phyloP scores from a whole-genome alignment of 768 basidiomycete genomes.

The Leccinum barrowsii region DNA sequence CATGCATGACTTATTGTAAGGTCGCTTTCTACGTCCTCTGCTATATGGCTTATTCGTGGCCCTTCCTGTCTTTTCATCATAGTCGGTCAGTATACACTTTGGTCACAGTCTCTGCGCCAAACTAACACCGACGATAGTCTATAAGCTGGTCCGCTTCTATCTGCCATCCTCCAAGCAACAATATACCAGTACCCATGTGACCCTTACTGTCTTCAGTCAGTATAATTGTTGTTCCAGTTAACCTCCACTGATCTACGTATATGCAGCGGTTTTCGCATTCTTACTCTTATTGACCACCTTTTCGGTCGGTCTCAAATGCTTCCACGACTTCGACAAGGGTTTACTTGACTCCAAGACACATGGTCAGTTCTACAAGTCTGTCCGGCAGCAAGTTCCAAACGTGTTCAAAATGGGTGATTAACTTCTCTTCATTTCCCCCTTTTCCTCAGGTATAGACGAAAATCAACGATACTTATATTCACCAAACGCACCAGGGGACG shows the following conservation, averaged over 20 bases:
- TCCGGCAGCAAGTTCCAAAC: conserved; percentile 24
- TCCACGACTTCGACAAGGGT: conserved; percentile 79
- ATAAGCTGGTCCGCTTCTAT: conserved; percentile 85
- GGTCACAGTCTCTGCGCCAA: neutral
- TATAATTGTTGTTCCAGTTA: conserved; percentile 3
- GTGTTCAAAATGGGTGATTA: conserved; percentile 37
- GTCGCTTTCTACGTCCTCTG: conserved; percentile 2
- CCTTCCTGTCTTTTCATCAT: neutral
- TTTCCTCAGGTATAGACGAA: conserved; percentile 43
- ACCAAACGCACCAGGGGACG: conserved; percentile 40
- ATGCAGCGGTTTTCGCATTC: conserved; percentile 72
- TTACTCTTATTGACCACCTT: conserved; percentile 70
- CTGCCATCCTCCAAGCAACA: conserved; percentile 48
- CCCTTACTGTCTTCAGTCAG: conserved; percentile 79
- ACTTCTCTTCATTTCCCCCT: conserved; percentile 7
- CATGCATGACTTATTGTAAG: conserved; percentile 76
- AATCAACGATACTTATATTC: conserved; percentile 43
- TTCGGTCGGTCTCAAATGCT: conserved; percentile 72
- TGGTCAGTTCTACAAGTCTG: conserved; percentile 52
- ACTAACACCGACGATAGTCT: conserved; percentile 45
- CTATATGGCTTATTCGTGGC: conserved; percentile 3
- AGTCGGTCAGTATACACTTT: conserved; percentile 27
- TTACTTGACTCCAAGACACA: conserved; percentile 67
- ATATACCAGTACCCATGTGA: conserved; percentile 73
- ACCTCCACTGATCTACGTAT: neutral